Base-by-base conservation (phyloP, 352 stramenopile genomes). In the Phytophthora cryptogea region DNA sequence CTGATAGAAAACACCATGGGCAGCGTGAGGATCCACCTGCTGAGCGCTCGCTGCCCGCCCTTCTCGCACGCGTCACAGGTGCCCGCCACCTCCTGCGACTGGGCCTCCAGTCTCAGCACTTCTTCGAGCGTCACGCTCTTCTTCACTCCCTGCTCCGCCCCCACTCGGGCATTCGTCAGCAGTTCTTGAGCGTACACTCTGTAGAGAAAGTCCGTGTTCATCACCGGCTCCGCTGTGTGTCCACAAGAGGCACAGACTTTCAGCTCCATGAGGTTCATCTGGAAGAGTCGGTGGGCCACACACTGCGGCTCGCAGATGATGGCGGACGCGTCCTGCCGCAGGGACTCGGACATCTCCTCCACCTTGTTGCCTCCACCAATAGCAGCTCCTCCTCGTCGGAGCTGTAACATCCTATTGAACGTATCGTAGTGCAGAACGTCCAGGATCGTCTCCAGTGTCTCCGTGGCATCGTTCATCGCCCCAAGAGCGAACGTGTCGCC, bases 241-340 rank as follows among this genome's bases (percentile, higher is more conserved):
- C 67, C 70, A 52, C 85, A 94, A 23, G 71, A 63, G 5, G 58
- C 40, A 54, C 85, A 94, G 39, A 75, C 72, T 53, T 80, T 78
- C 17, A 92, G 75, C 61, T 94, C 85, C 83, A 94, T 90, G 49
- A 94, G 70, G 52, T 92, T 89, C 83, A 90, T 90, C 62, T 94
- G 83, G 70, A 94, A 94, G 6, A 94, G 62, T 59, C 88, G 54
- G 53, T 94, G 85, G 23, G 83, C 83, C 20, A 94, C 78, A 48
- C 85, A 94, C 57, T 89, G 79, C 41, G 85, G 85, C 54, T 90
- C 82, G 39, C 85, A 94, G 16, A 88, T 72, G 59, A 89, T 90
- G 10, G 81, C 59, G 10, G 70, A 79, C 23, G 78, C 81, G 54
- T 91, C 82, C 16, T 81, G 66, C 10, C 78, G 57, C 43, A 84